Evolutionary conservation across 805 yeast genomes (phyloP).

Genomic region (Candida berthetii): DNA sequence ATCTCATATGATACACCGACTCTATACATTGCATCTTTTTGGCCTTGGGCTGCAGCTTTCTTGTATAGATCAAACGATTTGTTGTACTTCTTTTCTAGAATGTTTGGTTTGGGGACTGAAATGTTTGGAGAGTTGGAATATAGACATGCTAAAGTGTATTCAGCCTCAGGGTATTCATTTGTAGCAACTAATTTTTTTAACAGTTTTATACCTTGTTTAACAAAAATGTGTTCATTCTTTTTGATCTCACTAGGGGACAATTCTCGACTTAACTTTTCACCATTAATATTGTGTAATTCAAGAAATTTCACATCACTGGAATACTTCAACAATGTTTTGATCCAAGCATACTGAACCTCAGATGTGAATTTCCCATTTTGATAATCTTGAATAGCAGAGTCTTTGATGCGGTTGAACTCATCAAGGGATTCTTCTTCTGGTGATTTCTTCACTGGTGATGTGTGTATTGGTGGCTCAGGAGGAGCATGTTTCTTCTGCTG

Average conservation of each 20-base stretch:
- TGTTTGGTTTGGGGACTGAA: conserved; percentile 35
- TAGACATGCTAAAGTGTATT: conserved; percentile 54
- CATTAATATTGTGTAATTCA: conserved; percentile 40
- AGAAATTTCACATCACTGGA: conserved; percentile 35
- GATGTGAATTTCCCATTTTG: conserved; percentile 33
- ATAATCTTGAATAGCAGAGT: conserved; percentile 27
- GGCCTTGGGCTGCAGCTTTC: conserved; percentile 52
- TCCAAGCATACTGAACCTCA: conserved; percentile 54
- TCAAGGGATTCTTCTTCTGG: conserved; percentile 22
- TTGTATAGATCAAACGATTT: conserved; percentile 57
- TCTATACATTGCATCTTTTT: conserved; percentile 59
- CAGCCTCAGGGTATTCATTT: conserved; percentile 48
- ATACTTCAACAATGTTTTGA: conserved; percentile 47
- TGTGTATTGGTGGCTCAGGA: conserved; percentile 1
- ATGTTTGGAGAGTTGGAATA: conserved; percentile 48
- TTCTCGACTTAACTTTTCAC: conserved; percentile 31
- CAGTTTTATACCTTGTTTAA: conserved; percentile 51
- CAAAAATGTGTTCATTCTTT: conserved; percentile 49
- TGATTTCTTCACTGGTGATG: conserved; percentile 11
- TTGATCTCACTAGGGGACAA: conserved; percentile 36
- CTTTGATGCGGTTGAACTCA: conserved; percentile 23
- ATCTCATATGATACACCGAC: conserved; percentile 68
- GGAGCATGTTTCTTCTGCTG: not conserved
- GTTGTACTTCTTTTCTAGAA: conserved; percentile 47
- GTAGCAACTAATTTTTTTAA: conserved; percentile 47